phyloP scores from a whole-genome alignment of 2,329 filamentous ascomycete genomes.

The Parascedosporium putredinis region DNA sequence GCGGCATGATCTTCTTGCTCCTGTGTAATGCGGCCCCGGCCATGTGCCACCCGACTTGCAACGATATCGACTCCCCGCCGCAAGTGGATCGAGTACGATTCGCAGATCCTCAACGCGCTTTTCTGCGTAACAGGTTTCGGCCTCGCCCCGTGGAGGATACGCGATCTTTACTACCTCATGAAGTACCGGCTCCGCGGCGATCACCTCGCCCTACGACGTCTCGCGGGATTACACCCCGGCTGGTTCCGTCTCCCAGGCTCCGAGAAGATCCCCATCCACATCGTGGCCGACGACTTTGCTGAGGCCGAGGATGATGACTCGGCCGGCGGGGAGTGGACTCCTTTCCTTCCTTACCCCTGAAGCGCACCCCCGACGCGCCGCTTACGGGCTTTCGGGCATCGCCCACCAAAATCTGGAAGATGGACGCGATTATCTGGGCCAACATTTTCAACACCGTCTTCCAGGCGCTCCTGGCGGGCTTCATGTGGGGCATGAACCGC shows the following conservation, averaged over 20 bases:
- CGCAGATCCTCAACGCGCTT: constrained; percentile 58
- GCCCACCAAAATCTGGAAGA: constrained; percentile 60
- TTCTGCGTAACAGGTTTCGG: constrained; percentile 86
- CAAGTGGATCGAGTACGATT: constrained; percentile 77
- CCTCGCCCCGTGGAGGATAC: constrained; percentile 72
- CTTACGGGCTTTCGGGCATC: constrained; percentile 62
- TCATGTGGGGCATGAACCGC: constrained; percentile 76
- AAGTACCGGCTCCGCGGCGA: constrained; percentile 48
- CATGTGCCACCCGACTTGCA: constrained; percentile 62
- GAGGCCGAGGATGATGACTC: constrained; percentile 18
- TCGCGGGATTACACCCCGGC: constrained; percentile 63
- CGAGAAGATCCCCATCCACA: constrained; percentile 39
- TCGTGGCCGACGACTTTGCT: constrained; percentile 31
- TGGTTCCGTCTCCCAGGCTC: constrained; percentile 70
- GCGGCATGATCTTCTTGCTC: constrained; percentile 80
- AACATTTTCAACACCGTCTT: constrained; percentile 72
- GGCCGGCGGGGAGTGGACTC: constrained; percentile 16
- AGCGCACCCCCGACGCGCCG: constrained; percentile 54
- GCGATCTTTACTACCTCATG: constrained; percentile 66
- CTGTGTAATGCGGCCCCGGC: constrained; percentile 64
- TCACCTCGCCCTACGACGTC: constrained; percentile 47
- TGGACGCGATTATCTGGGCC: constrained; percentile 70
- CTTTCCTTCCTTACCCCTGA: constrained; percentile 50
- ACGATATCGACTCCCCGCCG: constrained; percentile 67
- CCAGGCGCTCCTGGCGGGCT: constrained; percentile 60